Conservation (phyloP, 192 early-diverging fungal species). For the Podila verticillata region DNA sequence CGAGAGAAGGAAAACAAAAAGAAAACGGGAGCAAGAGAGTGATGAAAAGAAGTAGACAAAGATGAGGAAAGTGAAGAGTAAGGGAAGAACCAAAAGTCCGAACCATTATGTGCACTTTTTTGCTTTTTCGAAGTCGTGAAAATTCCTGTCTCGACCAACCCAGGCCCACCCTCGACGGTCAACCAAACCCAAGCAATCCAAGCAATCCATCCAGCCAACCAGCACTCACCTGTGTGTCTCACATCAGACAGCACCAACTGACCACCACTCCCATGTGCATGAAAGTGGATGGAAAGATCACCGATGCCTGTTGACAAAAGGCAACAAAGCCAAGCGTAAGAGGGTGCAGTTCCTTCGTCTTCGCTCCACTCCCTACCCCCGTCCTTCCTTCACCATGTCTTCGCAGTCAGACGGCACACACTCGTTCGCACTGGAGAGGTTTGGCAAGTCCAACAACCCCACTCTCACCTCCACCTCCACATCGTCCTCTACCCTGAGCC, state of each 20-base stretch:
- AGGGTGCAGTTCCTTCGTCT: background rate
- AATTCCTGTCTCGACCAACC: too few species aligned
- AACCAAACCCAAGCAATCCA: background rate
- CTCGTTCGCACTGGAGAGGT: background rate
- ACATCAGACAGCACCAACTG: background rate
- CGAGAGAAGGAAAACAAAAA: slow-evolving; percentile 1
- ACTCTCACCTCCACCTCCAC: too few species aligned
- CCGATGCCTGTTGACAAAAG: too few species aligned
- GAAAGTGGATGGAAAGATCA: too few species aligned
- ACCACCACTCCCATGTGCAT: background rate
- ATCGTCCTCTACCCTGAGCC: background rate
- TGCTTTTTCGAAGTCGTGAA: too few species aligned
- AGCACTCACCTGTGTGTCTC: background rate
- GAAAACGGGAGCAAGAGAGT: background rate
- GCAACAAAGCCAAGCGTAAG: too few species aligned
- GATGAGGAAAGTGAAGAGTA: too few species aligned
- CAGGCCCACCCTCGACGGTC: too few species aligned
- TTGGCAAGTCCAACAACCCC: background rate
- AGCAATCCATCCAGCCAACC: background rate
- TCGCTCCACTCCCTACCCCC: background rate
- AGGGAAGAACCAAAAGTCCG: too few species aligned
- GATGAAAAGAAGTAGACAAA: background rate
- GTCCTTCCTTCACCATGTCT: background rate
- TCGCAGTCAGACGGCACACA: background rate
- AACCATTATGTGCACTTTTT: too few species aligned